Evolutionary conservation across 2,329 filamentous ascomycete genomes (phyloP).

Genomic region (Paracoccidioides brasiliensis): DNA sequence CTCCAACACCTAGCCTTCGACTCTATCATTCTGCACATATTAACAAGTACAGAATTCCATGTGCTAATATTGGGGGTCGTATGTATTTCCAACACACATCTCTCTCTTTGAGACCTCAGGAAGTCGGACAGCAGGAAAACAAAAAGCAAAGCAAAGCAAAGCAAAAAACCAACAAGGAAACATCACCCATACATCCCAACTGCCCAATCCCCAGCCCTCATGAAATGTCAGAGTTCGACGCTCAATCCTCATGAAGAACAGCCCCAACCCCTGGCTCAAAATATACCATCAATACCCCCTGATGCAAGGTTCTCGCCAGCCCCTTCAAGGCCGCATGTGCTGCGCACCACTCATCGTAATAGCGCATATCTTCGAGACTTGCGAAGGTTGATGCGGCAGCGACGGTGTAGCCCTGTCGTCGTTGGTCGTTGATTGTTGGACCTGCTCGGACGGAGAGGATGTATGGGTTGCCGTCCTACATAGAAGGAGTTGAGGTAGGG

Average conservation of each 20-base stretch:
- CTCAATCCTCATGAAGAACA: background rate
- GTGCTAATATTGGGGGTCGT: too few species aligned
- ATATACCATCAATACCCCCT: constrained; percentile 14
- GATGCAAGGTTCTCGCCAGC: constrained; percentile 11
- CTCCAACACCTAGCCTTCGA: too few species aligned
- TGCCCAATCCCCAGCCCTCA: too few species aligned
- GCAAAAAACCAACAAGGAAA: too few species aligned
- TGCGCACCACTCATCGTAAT: constrained; percentile 45
- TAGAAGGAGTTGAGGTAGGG: background rate
- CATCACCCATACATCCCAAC: too few species aligned
- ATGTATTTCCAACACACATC: too few species aligned
- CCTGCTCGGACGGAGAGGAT: constrained; percentile 44
- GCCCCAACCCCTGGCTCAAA: constrained; percentile 10
- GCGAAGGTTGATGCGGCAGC: constrained; percentile 47
- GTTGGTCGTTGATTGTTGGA: constrained; percentile 35
- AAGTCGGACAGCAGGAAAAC: too few species aligned
- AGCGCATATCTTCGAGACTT: constrained; percentile 49
- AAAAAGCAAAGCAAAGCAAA: too few species aligned
- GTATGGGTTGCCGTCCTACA: constrained; percentile 53
- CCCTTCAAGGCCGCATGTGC: constrained; percentile 34
- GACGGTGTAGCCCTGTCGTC: constrained; percentile 49
- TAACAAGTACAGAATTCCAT: too few species aligned
- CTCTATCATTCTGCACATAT: too few species aligned
- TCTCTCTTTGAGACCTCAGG: too few species aligned
- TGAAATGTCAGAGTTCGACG: too few species aligned